Evolutionary conservation across 1,139 yeast species (phyloP), one percentile per base, ranked within the genome.

Genomic region (Hansenula anomala): DNA sequence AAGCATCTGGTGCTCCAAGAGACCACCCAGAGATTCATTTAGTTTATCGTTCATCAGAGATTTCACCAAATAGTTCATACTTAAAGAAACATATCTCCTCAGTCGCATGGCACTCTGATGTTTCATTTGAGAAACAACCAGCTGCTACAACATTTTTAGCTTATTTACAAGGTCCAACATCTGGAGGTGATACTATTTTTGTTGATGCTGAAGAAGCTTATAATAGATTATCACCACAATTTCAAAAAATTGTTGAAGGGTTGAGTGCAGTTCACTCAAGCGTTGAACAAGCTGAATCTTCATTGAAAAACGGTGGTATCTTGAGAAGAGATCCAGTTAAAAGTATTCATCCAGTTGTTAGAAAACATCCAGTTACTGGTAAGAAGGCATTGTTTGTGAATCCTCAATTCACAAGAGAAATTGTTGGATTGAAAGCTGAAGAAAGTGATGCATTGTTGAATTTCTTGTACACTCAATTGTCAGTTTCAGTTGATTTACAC

Each of bases 131-230:
- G 54, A 61, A 69, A 41, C 87, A 81, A 58, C 86, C 89, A 14
- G 83, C 88, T 3, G 75, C 80, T 2, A 65, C 73, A 42, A 80
- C 89, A 2, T 67, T 78, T 30, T 72, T 81, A 49, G 69, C 77
- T 39, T 71, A 77, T 40, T 60, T 75, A 38, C 78, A 69, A 49
- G 80, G 77, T 32, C 81, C 87, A 23, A 69, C 67, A 30, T 53
- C 73, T 16, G 88, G 89, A 38, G 88, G 88, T 37, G 89, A 81
- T 56, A 81, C 89, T 12, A 63, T 75, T 38, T 81, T 81, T 64
- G 69, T 75, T 15, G 80, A 77, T 47, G 69, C 76, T 19, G 70
- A 72, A 39, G 85, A 78, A 43, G 77, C 83, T 10, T 81, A 78
- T 58, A 75, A 79, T 42, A 64, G 83, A 48, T 66, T 81, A 42